These are phyloP conservation scores for Eucalyptus cloeziana DNA, from an alignment of 345 rosid species.

Conservation along the genomic window DNA sequence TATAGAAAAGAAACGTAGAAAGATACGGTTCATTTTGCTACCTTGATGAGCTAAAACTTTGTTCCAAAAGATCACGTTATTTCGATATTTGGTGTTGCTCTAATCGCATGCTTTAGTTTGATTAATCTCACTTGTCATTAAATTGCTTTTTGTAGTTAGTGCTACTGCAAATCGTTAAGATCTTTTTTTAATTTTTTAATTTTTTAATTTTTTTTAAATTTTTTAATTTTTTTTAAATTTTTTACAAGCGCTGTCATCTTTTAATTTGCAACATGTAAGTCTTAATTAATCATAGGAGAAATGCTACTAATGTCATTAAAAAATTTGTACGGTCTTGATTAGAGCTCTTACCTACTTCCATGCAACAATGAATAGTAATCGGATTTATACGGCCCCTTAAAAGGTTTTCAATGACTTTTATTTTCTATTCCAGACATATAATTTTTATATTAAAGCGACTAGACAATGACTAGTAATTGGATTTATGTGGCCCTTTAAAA, in stretches of 20 bases:
- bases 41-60: neutral
- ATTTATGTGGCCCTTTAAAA: neutral
- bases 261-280: neutral
- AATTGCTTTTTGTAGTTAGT: neutral
- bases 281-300: neutral
- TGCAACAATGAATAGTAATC: neutral
- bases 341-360: neutral
- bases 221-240: neutral
- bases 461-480: neutral
- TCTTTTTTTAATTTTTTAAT: neutral
- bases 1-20: neutral
- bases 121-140: neutral
- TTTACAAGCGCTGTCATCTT: neutral
- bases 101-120: neutral
- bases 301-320: neutral
- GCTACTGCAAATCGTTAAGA: neutral
- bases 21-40: neutral
- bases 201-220: neutral
- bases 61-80: neutral
- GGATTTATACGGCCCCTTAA: neutral
- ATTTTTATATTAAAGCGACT: neutral
- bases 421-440: neutral
- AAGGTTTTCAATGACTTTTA: neutral
- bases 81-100: neutral
- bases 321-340: neutral